A percentile compares a stretch with the other conserved stretches of the same genome.
These are phyloP conservation scores for Orbilia brochopaga DNA, from an alignment of 2,329 filamentous ascomycete species.

Conservation along the genomic window DNA sequence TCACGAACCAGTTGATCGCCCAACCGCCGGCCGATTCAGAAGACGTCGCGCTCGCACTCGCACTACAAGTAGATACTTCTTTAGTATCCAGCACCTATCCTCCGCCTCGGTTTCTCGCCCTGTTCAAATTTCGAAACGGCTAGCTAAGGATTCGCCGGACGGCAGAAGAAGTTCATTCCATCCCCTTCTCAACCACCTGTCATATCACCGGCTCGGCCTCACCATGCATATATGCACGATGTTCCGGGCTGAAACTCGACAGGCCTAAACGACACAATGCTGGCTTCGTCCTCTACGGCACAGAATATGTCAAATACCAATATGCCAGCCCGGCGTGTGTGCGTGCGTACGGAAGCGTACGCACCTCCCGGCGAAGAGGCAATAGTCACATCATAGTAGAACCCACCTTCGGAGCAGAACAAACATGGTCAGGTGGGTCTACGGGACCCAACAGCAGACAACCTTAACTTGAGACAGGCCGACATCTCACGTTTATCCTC, in stretches of 20 bases:
- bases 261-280: background rate
- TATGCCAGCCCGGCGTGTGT: too few relatives aligned
- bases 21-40: too few relatives aligned
- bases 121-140: too few relatives aligned
- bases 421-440: conserved; percentile 28
- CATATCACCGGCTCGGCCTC: background rate
- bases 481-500: background rate
- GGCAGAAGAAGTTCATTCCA: background rate
- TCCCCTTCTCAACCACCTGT: background rate
- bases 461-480: conserved; percentile 9
- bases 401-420: conserved; percentile 2
- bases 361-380: background rate
- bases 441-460: conserved; percentile 30
- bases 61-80: too few relatives aligned
- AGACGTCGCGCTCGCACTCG: too few relatives aligned
- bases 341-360: too few relatives aligned
- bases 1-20: too few relatives aligned
- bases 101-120: too few relatives aligned
- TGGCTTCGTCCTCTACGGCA: too few relatives aligned
- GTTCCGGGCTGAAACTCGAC: conserved; percentile 9
- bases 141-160: background rate
- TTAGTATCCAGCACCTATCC: too few relatives aligned
- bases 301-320: too few relatives aligned
- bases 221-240: background rate
- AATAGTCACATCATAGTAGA: conserved; percentile 1